These are phyloP conservation scores for Gastrolobium bilobum DNA, from an alignment of 306 rosid genomes.

Conservation along the genomic window DNA sequence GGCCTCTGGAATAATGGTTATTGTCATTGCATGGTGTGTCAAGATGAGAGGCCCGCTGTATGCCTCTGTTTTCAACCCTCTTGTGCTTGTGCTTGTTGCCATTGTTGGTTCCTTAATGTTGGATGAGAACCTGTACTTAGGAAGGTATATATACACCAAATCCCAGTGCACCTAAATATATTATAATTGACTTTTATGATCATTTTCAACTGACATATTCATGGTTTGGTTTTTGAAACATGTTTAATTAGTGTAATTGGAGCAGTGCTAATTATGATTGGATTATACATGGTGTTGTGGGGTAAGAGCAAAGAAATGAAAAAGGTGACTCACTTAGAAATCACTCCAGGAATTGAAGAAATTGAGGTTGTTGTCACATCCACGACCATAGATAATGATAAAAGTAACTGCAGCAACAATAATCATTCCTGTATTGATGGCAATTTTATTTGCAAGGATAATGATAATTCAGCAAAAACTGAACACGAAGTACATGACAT, in stretches of 20 bases:
- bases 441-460: not conserved
- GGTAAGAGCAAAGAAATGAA: conserved; percentile 54
- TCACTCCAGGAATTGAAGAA: not conserved
- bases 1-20: conserved; percentile 47
- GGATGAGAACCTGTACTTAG: conserved; percentile 53
- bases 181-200: not conserved
- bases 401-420: not conserved
- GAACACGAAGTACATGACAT: conserved; percentile 18
- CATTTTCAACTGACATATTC: not conserved
- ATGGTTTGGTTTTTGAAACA: conserved; percentile 12
- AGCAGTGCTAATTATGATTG: conserved; percentile 52
- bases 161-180: not conserved
- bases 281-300: conserved; percentile 59
- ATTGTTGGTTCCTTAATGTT: conserved; percentile 55
- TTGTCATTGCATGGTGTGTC: conserved; percentile 51
- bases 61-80: conserved; percentile 54
- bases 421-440: not conserved
- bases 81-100: conserved; percentile 51
- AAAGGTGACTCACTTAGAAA: conserved; percentile 29
- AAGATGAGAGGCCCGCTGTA: conserved; percentile 47
- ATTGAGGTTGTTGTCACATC: conserved; percentile 44
- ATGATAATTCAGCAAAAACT: conserved; percentile 9
- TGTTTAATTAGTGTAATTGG: conserved; percentile 48
- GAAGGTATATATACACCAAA: conserved; percentile 49
- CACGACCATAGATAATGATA: not conserved